Evolutionary conservation across 345 rosid genomes (phyloP).

Genomic region (Euclidium syriacum): DNA sequence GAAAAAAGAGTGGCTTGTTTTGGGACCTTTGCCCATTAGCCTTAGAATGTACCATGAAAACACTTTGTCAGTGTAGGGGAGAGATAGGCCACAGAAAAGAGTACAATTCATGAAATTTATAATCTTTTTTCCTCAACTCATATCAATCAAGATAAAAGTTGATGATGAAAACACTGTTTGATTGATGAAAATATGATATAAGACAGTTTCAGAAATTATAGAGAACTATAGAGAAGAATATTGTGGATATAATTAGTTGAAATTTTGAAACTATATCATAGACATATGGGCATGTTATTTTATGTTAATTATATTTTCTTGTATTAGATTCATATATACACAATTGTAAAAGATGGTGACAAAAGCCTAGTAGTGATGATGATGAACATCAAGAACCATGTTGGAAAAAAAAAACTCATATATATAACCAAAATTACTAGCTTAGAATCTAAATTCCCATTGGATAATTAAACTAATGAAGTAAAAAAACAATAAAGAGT

Average conservation of each 20-base stretch:
- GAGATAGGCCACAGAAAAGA: constrained; percentile 28
- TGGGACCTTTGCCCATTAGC: constrained; percentile 36
- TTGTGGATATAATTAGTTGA: background rate
- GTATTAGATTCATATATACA: constrained; percentile 22
- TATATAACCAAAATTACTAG: background rate
- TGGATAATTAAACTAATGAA: constrained; percentile 14
- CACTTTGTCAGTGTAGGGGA: constrained; percentile 36
- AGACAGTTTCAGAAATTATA: background rate
- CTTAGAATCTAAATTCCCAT: constrained; percentile 20
- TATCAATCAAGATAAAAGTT: background rate
- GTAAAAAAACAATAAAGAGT: background rate
- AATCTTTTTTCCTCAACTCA: constrained; percentile 21
- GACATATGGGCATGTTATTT: constrained; percentile 10
- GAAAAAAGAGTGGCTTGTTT: constrained; percentile 21
- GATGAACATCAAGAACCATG: constrained; percentile 18
- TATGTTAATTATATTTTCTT: constrained; percentile 14
- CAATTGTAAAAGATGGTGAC: constrained; percentile 8
- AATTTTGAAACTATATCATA: background rate
- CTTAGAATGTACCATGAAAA: constrained; percentile 35
- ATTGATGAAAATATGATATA: constrained; percentile 17
- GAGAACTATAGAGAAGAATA: background rate
- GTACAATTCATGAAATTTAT: constrained; percentile 35
- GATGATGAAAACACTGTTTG: constrained; percentile 20
- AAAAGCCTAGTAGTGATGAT: constrained; percentile 11
- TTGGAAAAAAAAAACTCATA: constrained; percentile 21